phyloP scores from a whole-genome alignment of 257 asterid genomes.

The Solanum dulcamara region DNA sequence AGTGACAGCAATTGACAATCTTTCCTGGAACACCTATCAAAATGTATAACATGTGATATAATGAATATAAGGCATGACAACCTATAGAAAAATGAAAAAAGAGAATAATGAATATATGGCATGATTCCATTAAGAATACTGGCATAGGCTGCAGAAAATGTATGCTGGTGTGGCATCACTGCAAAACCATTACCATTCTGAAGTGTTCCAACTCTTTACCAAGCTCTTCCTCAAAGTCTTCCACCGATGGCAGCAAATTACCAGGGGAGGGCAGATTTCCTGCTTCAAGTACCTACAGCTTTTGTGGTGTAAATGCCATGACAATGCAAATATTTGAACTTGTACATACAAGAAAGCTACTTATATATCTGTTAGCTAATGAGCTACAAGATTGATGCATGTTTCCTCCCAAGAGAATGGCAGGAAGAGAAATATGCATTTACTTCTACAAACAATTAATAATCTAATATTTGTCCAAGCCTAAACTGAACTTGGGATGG shows the following conservation, averaged over 20 bases:
- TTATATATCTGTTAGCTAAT: background rate
- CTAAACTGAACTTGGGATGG: background rate
- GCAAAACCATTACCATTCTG: conserved; percentile 31
- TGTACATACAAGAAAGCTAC: background rate
- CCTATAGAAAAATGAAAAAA: background rate
- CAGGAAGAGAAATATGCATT: background rate
- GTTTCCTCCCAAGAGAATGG: background rate
- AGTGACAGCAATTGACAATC: conserved; percentile 31
- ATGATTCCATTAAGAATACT: background rate
- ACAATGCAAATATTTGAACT: background rate
- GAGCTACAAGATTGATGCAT: background rate
- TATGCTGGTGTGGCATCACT: background rate
- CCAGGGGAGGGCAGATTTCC: conserved; percentile 9
- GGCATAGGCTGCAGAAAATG: background rate
- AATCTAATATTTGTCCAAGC: background rate
- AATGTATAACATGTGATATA: background rate
- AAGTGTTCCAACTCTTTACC: conserved; percentile 55
- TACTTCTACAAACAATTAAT: background rate
- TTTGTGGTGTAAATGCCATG: conserved; percentile 5
- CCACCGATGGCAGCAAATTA: conserved; percentile 9
- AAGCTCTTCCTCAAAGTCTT: conserved; percentile 18
- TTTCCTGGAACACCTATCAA: conserved; percentile 41
- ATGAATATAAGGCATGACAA: background rate
- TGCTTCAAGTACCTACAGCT: conserved; percentile 37
- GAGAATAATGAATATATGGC: background rate